Conservation (phyloP, 2,329 filamentous ascomycete genomes). For the Botrytis pseudocinerea region DNA sequence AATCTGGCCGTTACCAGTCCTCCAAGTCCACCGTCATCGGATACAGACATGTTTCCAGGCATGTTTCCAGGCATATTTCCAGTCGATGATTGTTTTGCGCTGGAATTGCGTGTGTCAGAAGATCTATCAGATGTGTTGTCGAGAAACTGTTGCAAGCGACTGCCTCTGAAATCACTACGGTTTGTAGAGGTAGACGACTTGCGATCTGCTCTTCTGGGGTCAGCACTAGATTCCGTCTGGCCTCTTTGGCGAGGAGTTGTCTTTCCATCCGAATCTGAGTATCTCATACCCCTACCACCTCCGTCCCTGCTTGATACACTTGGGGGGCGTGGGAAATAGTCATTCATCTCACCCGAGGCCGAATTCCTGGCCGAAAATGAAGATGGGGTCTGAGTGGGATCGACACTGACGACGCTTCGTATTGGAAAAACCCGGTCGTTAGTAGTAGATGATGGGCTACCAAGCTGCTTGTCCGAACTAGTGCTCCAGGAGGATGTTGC, state of each 20-base stretch:
- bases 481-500: conserved; percentile 28
- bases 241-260: conserved; percentile 1
- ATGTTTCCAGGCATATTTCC: background rate
- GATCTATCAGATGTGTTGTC: conserved; percentile 37
- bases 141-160: conserved; percentile 34
- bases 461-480: conserved; percentile 29
- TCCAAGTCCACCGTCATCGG: conserved; percentile 25
- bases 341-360: conserved; percentile 26
- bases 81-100: conserved; percentile 16
- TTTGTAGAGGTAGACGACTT: conserved; percentile 26
- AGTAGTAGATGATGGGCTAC: conserved; percentile 25
- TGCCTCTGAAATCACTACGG: conserved; percentile 26
- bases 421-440: conserved; percentile 38
- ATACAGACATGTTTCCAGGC: conserved; percentile 3
- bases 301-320: conserved; percentile 14
- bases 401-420: conserved; percentile 37
- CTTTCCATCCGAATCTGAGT: conserved; percentile 16
- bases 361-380: conserved; percentile 25
- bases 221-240: background rate
- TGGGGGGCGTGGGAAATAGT: conserved; percentile 30
- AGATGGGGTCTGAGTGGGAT: conserved; percentile 34
- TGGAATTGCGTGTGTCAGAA: conserved; percentile 19
- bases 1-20: conserved; percentile 69
- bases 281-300: background rate
- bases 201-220: conserved; percentile 18